Evolutionary conservation across 108 stramenopile species (phyloP), one percentile per base, ranked within the genome.

Genomic region (Cyclotella atomus): DNA sequence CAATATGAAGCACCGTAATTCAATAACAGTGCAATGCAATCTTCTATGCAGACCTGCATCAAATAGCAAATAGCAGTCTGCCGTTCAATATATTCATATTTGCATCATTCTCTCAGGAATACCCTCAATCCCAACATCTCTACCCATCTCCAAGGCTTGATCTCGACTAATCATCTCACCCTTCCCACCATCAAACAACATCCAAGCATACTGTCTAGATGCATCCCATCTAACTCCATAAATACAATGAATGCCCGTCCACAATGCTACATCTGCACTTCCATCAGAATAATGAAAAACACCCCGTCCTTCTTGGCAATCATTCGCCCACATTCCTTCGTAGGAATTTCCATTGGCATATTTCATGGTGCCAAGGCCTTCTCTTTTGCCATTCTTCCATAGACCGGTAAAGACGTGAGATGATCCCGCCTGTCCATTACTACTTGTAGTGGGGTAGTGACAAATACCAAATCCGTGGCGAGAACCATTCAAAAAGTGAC

Each of bases 391-490:
- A 15, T 75, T 30, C 0, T 16, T n/a, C 73, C 73, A 75, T 15
- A 34, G 15, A 19, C 73, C 73, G 27, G 54, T 57, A 27, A 57
- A 75, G 10, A 65, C 55, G 32, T 44, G 66, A n/a, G n/a, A n/a
- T n/a, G n/a, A n/a, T n/a, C n/a, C n/a, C n/a, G n/a, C n/a, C n/a
- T n/a, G n/a, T n/a, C n/a, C n/a, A n/a, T n/a, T n/a, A n/a, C n/a
- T n/a, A n/a, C n/a, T n/a, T 66, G 65, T 65, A 41, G 66, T 59
- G 53, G 29, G 65, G 41, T 75, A 75, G 28, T 45, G 16, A 46
- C 64, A 65, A 12, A 43, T 57, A 8, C 73, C 73, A 27, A 66
- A 66, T 44, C 73, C 73, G 21, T 66, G 47, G 5, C 73, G 73
- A 41, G 65, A 49, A 30, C 43, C 41, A 27, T 75, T 36, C 25